These are phyloP conservation scores for Beverwykella pulmonaria DNA, from an alignment of 495 filamentous ascomycete species.

Conservation along the genomic window DNA sequence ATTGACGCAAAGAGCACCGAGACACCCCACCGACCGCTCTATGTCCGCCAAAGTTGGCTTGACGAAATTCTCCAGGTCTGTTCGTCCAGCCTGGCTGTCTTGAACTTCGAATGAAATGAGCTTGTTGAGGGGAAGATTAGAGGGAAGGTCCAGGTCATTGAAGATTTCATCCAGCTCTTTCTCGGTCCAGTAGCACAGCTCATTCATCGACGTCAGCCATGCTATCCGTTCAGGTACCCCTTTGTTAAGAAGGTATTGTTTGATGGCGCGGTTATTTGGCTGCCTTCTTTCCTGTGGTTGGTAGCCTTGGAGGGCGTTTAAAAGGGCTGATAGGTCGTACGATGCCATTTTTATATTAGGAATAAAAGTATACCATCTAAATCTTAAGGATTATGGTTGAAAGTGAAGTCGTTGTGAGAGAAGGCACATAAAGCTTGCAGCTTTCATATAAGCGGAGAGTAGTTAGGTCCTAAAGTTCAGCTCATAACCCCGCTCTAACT, in stretches of 20 bases:
- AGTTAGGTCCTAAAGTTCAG: too few species aligned
- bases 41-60: background rate
- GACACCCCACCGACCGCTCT: background rate
- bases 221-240: background rate
- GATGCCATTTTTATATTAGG: background rate
- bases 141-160: background rate
- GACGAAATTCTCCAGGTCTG: background rate
- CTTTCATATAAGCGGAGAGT: too few species aligned
- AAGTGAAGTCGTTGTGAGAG: too few species aligned
- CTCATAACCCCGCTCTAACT: too few species aligned
- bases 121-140: background rate
- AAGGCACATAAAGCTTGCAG: too few species aligned
- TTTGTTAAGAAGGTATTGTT: background rate
- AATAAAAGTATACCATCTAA: too few species aligned
- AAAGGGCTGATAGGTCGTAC: background rate
- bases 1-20: slow-evolving; percentile 4
- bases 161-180: background rate
- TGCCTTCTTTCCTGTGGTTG: background rate
- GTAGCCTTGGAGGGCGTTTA: background rate
- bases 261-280: slow-evolving; percentile 1
- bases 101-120: background rate
- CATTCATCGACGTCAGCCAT: slow-evolving; percentile 3
- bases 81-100: background rate
- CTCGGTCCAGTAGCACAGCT: slow-evolving; percentile 7
- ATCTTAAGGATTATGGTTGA: too few species aligned